phyloP scores from a whole-genome alignment of 306 rosid species.

The Trichosanthes cucumerina region DNA sequence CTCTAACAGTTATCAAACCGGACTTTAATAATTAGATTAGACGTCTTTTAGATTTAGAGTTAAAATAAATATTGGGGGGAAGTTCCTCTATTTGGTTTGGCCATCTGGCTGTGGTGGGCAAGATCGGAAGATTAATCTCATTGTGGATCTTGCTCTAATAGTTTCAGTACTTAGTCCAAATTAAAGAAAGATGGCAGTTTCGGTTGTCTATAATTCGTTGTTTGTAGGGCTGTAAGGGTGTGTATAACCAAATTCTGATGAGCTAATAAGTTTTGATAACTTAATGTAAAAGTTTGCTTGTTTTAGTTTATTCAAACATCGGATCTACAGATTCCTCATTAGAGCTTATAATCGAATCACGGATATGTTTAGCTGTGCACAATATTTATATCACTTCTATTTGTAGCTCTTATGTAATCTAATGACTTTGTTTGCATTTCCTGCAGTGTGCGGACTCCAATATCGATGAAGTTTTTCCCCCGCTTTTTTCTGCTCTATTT shows the following conservation, averaged over 20 bases:
- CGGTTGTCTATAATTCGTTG: background rate
- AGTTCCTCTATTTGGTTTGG: background rate
- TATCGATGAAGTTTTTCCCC: slow-evolving; percentile 99
- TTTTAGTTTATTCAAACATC: background rate
- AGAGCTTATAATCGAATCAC: background rate
- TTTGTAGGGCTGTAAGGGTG: background rate
- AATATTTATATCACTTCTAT: background rate
- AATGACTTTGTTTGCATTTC: slow-evolving; percentile 21
- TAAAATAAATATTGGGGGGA: background rate
- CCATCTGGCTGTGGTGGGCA: background rate
- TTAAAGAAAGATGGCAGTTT: background rate
- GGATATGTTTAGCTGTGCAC: background rate
- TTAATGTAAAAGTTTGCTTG: background rate
- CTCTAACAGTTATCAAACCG: no score
- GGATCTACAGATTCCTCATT: background rate
- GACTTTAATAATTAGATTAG: background rate
- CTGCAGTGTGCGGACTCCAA: slow-evolving; percentile 97
- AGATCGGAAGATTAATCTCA: background rate
- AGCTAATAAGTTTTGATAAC: background rate
- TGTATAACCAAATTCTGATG: background rate
- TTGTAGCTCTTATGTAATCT: slow-evolving; percentile 13
- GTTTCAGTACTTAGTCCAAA: background rate
- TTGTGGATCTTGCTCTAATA: background rate
- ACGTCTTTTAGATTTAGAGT: background rate
- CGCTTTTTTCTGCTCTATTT: slow-evolving; percentile 96